Percentiles rank a stretch among this genome's conserved stretches.
Evolutionary conservation across 108 stramenopile genomes (phyloP).

Genomic region (Schizochytrium sp.): DNA sequence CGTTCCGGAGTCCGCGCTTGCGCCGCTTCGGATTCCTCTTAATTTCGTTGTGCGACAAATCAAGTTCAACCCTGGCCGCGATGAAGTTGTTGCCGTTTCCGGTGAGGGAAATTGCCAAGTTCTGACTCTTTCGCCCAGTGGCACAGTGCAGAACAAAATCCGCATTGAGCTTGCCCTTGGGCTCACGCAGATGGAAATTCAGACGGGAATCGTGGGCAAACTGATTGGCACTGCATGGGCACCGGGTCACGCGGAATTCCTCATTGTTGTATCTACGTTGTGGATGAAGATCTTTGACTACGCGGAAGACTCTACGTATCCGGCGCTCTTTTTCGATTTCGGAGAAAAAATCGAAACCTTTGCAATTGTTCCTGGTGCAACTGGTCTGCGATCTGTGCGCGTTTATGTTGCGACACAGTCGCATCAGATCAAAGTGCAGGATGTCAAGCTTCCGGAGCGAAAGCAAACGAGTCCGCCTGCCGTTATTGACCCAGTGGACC

Average conservation of each 20-base stretch:
- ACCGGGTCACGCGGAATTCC: background rate
- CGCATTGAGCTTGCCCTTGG: background rate
- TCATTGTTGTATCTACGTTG: background rate
- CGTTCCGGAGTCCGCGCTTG: background rate
- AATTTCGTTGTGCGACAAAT: constrained; percentile 1
- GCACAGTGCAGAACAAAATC: background rate
- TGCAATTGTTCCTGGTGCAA: background rate
- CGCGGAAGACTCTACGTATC: background rate
- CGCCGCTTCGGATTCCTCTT: background rate
- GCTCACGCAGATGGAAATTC: background rate
- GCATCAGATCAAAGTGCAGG: background rate
- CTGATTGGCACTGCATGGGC: background rate
- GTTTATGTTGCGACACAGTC: background rate
- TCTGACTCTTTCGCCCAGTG: background rate
- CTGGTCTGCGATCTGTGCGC: background rate
- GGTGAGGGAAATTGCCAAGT: background rate
- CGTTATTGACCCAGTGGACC: background rate
- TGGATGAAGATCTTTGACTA: background rate
- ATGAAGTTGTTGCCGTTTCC: background rate
- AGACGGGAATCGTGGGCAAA: background rate
- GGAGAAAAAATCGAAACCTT: background rate
- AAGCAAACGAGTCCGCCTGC: background rate
- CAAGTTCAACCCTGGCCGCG: background rate
- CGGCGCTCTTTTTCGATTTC: background rate
- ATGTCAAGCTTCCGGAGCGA: background rate